phyloP scores from a whole-genome alignment of 2,329 filamentous ascomycete species.

The Elsinoe fawcettii region DNA sequence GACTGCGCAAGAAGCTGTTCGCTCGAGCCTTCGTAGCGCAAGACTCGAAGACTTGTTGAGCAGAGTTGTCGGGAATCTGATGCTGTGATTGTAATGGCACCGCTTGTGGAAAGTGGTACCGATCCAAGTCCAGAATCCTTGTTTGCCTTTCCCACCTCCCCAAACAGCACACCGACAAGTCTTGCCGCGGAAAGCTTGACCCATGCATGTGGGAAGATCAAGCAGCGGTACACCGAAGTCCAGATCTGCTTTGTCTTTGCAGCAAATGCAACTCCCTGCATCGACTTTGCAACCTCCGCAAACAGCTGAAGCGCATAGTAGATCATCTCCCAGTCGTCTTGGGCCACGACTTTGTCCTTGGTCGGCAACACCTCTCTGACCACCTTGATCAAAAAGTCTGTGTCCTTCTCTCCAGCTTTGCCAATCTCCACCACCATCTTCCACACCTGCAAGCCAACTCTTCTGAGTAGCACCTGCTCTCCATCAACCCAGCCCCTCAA shows the following conservation, averaged over 20 bases:
- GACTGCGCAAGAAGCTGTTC: slow-evolving; percentile 71
- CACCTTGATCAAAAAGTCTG: slow-evolving; percentile 45
- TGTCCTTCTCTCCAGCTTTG: slow-evolving; percentile 58
- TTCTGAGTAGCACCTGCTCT: slow-evolving; percentile 61
- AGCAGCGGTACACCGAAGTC: slow-evolving; percentile 57
- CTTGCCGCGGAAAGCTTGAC: slow-evolving; percentile 71
- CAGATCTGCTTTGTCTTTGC: slow-evolving; percentile 59
- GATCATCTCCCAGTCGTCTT: slow-evolving; percentile 63
- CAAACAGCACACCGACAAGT: slow-evolving; percentile 68
- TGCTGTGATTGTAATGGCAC: slow-evolving; percentile 60
- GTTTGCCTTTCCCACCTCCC: slow-evolving; percentile 64
- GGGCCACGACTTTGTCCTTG: slow-evolving; percentile 42
- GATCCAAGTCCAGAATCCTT: slow-evolving; percentile 42
- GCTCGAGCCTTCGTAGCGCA: slow-evolving; percentile 50
- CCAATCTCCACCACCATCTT: slow-evolving; percentile 69
- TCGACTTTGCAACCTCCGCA: slow-evolving; percentile 57
- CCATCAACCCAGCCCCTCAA: slow-evolving; percentile 67
- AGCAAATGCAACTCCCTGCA: slow-evolving; percentile 57
- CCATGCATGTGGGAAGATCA: slow-evolving; percentile 57
- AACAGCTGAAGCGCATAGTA: slow-evolving; percentile 66
- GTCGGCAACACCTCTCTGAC: slow-evolving; percentile 44
- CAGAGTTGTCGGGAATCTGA: slow-evolving; percentile 55
- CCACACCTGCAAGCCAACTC: slow-evolving; percentile 72
- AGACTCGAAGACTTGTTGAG: slow-evolving; percentile 49
- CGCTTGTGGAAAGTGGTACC: slow-evolving; percentile 59